Base-by-base conservation (phyloP, 2,329 filamentous ascomycete species). In the Pseudogymnoascus sp. region DNA sequence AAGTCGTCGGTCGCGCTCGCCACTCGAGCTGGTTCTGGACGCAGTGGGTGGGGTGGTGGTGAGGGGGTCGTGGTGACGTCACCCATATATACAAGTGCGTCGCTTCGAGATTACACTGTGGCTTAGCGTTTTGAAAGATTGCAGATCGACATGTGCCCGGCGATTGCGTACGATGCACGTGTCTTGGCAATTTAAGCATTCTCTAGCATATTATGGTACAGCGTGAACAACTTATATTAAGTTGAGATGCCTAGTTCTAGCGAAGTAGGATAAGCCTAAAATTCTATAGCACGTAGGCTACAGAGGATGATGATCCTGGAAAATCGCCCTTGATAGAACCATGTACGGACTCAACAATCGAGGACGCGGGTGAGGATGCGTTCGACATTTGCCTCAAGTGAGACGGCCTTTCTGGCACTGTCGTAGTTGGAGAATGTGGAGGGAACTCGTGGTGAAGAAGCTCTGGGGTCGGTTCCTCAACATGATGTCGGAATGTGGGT, bases 381-480 rank as follows among this genome's bases (percentile, higher is more conserved):
- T 89, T 96, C 66, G 91, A 96, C 75, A 95, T 87, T 69, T 96
- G 89, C 23, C 91, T 85, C 16, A 95, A 79, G 72, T 92, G 88
- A 1, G 89, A 90, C 3, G 85, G 84, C 42, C 84, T 84, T 6
- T 84, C 81, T 1, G 82, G 78, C 5, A 80, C 80, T n/a, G 80
- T 77, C 37, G 72, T 69, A 8, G 72, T 72, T 1, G 79, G 71
- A 3, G 79, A 77, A 5, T 80, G 75, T 68, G 65, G 65, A 81
- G 79, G 2, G 78, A 56, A 56, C n/a, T 56, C 49, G 0, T 56
- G 49, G 73, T 1, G 79, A 73, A 25, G 74, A 71, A 0, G 75
- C 71, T 3, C 76, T 74, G 0, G 77, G 72, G 11, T 72, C 68
- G 4, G 75, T 70, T 38, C 59, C 38, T 56, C 25, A 56, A 56